Percentiles rank a stretch among this genome's conserved stretches.
phyloP scores from a whole-genome alignment of 805 yeast species.

The Cyberlindnera maclurae region DNA sequence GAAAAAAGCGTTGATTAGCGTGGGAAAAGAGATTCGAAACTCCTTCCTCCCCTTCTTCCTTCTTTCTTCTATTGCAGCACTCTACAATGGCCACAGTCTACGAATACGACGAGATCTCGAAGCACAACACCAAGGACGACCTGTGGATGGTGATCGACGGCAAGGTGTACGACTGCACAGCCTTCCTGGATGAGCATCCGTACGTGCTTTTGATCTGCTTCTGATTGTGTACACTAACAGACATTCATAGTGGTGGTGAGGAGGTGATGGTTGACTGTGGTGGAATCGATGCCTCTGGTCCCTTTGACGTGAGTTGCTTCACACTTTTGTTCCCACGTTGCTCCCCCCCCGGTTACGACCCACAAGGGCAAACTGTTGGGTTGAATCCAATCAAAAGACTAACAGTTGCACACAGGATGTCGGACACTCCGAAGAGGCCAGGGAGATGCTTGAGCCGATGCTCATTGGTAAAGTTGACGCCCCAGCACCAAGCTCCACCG shows the following conservation, averaged over 20 bases:
- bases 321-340: not conserved
- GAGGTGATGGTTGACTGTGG: constrained; percentile 78
- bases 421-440: constrained; percentile 97
- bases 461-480: constrained; percentile 77
- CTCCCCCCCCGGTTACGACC: too few relatives aligned
- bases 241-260: constrained; percentile 54
- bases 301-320: constrained; percentile 48
- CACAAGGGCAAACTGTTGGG: too few relatives aligned
- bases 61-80: not conserved
- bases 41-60: too few relatives aligned
- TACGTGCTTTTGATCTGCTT: constrained; percentile 26
- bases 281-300: constrained; percentile 77
- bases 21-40: too few relatives aligned
- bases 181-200: constrained; percentile 49
- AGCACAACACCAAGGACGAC: constrained; percentile 70
- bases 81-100: constrained; percentile 39
- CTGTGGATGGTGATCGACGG: constrained; percentile 83
- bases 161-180: constrained; percentile 61
- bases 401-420: constrained; percentile 65
- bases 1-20: too few relatives aligned
- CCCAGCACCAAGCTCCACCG: constrained; percentile 29
- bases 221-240: constrained; percentile 21
- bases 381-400: too few relatives aligned
- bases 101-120: constrained; percentile 60
- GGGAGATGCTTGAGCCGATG: constrained; percentile 60